Evolutionary conservation across 2,329 filamentous ascomycete genomes (phyloP).

Genomic region (Colletotrichum coccodes): DNA sequence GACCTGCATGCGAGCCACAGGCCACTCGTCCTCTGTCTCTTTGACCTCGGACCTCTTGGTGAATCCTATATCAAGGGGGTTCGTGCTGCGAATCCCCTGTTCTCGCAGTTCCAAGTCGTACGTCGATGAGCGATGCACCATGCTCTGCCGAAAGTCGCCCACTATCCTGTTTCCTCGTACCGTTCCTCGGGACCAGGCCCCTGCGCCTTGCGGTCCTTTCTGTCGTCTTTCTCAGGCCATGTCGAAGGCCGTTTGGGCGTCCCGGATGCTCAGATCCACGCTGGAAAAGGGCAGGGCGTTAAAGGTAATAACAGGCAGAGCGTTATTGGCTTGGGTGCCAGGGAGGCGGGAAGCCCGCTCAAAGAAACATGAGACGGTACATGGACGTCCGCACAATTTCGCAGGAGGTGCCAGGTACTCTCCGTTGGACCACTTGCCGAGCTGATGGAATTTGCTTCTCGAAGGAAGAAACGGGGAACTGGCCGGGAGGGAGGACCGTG

Average conservation of each 20-base stretch:
- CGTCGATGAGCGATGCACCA: background rate
- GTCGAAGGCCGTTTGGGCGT: background rate
- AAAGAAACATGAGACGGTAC: slow-evolving; percentile 24
- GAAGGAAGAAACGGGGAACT: slow-evolving; percentile 31
- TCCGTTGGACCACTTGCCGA: background rate
- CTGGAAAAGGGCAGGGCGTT: background rate
- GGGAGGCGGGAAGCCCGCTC: slow-evolving; percentile 15
- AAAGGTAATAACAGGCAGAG: background rate
- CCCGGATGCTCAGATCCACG: background rate
- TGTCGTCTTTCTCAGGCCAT: background rate
- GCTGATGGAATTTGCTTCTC: slow-evolving; percentile 21
- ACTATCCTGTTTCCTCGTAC: background rate
- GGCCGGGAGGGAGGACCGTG: slow-evolving; percentile 8
- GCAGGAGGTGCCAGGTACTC: background rate
- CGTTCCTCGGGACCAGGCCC: background rate
- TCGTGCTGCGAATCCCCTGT: background rate
- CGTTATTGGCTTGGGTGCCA: slow-evolving; percentile 18
- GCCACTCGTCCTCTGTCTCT: background rate
- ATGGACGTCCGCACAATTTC: background rate
- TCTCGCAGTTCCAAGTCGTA: background rate
- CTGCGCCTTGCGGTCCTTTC: background rate
- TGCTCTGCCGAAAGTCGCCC: background rate
- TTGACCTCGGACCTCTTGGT: background rate
- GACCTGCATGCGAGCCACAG: background rate
- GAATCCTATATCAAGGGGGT: background rate